A percentile compares a stretch with the other conserved stretches of the same genome.
These are phyloP conservation scores for Geosmithia flava DNA, from an alignment of 2,329 filamentous ascomycete species.

Conservation along the genomic window DNA sequence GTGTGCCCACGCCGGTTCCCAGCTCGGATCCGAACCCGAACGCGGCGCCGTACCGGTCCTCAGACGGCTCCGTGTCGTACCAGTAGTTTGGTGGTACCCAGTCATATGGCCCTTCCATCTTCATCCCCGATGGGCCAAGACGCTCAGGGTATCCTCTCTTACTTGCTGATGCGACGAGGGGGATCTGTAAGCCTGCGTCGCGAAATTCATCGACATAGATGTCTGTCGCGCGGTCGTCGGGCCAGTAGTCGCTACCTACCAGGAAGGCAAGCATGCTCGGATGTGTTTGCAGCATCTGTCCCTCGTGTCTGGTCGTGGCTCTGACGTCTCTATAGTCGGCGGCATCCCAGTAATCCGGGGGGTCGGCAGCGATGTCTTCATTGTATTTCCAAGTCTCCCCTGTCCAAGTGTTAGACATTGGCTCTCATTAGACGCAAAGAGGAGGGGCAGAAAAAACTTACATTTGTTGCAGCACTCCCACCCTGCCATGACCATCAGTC, in stretches of 20 bases:
- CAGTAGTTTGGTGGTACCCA: conserved; percentile 56
- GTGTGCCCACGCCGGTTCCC: conserved; percentile 49
- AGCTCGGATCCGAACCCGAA: conserved; percentile 54
- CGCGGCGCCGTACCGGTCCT: conserved; percentile 36
- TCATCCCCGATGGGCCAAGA: conserved; percentile 46
- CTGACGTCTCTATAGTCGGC: conserved; percentile 42
- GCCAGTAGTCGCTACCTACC: conserved; percentile 52
- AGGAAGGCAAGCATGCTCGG: conserved; percentile 46
- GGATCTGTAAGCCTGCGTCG: conserved; percentile 39
- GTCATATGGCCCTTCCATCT: conserved; percentile 55
- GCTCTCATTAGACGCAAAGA: background rate
- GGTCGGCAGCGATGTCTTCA: conserved; percentile 28
- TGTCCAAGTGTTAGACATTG: background rate
- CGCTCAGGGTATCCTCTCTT: conserved; percentile 37
- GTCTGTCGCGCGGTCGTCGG: conserved; percentile 39
- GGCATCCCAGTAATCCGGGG: conserved; percentile 29
- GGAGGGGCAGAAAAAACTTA: background rate
- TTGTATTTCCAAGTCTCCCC: conserved; percentile 51
- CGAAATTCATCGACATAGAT: conserved; percentile 39
- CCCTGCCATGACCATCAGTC: conserved; percentile 48
- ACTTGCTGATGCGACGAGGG: conserved; percentile 44
- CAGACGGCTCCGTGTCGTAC: conserved; percentile 31
- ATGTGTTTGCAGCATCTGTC: conserved; percentile 45
- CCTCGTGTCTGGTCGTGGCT: conserved; percentile 45
- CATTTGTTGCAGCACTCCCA: conserved; percentile 61